Conservation (phyloP, 2,329 filamentous ascomycete species). For the Colletotrichum liaoningense region DNA sequence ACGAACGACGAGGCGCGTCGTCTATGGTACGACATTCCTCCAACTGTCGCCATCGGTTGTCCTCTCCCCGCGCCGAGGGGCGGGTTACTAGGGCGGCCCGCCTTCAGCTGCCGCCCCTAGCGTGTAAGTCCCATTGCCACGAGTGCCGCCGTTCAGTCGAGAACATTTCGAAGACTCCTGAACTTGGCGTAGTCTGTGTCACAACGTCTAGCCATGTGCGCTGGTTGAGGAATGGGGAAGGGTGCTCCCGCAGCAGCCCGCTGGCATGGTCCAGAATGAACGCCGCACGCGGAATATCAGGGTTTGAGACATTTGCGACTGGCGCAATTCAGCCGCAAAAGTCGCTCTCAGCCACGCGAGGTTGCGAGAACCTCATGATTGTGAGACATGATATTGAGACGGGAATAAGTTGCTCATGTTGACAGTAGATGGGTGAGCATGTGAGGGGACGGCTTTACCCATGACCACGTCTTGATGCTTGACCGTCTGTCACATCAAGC, state of each 20-base stretch:
- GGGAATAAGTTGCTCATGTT: not conserved
- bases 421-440: not conserved
- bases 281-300: not conserved
- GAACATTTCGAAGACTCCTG: not conserved
- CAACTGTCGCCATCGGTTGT: not conserved
- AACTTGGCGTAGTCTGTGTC: not conserved
- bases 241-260: not conserved
- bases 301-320: not conserved
- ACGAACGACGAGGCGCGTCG: not conserved
- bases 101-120: not conserved
- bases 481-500: fast-evolving
- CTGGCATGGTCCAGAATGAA: not conserved
- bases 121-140: not conserved
- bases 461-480: not conserved
- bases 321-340: not conserved
- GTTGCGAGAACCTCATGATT: not conserved
- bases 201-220: not conserved
- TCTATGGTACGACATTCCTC: not conserved
- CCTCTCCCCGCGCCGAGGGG: no score
- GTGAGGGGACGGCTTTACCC: not conserved
- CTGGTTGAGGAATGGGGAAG: not conserved
- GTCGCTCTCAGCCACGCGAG: not conserved
- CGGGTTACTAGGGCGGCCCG: not conserved
- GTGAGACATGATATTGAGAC: not conserved
- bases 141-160: not conserved